Evolutionary conservation across 805 yeast genomes (phyloP).

Genomic region (Wickerhamia fluorescens): DNA sequence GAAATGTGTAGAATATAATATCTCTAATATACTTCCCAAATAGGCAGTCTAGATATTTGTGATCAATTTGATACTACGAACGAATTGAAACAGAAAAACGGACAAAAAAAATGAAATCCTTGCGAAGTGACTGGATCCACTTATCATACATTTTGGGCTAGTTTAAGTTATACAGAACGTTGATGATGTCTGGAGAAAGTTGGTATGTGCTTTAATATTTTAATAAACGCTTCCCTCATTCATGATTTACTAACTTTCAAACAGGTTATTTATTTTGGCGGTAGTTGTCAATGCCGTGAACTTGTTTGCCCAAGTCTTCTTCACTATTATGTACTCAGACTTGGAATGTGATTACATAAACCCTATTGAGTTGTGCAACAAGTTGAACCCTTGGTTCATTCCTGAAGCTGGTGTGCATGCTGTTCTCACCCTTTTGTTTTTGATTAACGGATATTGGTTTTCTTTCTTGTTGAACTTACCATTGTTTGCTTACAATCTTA

Average conservation of each 20-base stretch:
- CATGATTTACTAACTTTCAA: conserved; percentile 2
- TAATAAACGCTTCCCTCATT: background rate
- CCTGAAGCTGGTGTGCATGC: conserved; percentile 89
- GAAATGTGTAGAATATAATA: no score
- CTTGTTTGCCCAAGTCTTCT: conserved; percentile 87
- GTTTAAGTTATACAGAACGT: no score
- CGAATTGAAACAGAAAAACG: background rate
- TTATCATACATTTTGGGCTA: no score
- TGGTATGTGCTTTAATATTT: conserved; percentile 15
- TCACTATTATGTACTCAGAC: conserved; percentile 93
- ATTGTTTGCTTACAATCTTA: conserved; percentile 73
- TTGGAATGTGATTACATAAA: conserved; percentile 94
- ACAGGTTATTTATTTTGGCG: conserved; percentile 62
- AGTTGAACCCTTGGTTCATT: conserved; percentile 77
- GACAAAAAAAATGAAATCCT: background rate
- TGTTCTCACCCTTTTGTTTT: conserved; percentile 57
- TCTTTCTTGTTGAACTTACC: conserved; percentile 80
- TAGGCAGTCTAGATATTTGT: conserved; percentile 2
- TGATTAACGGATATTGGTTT: conserved; percentile 90
- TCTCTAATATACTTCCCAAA: conserved; percentile 2
- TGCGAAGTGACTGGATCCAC: background rate
- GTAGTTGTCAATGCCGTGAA: conserved; percentile 81
- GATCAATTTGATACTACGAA: background rate
- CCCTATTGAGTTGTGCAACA: conserved; percentile 93
- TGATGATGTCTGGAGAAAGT: conserved; percentile 25